Conservation (phyloP, 176 grass and related monocot species). For the Urochloa ruziziensis region DNA sequence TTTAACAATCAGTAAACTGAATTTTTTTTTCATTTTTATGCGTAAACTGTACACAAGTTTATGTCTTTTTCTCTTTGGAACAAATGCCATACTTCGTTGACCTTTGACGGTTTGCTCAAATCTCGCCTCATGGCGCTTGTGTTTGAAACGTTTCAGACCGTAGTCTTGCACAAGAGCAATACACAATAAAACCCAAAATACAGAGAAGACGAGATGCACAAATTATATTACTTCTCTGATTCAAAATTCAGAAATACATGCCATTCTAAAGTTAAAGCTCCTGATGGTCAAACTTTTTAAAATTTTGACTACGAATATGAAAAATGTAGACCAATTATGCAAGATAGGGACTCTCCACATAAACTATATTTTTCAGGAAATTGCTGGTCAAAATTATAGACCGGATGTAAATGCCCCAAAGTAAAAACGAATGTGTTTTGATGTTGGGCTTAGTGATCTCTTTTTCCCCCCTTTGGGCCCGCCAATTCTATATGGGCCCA, state of each 20-base stretch:
- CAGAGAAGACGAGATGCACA: background rate
- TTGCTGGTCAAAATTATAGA: background rate
- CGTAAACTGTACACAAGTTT: background rate
- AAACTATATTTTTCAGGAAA: background rate
- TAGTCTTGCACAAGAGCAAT: background rate
- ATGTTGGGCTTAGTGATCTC: no score
- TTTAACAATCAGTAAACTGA: slow-evolving; percentile 18
- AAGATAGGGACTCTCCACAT: background rate
- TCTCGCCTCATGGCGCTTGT: background rate
- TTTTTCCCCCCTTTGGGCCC: background rate
- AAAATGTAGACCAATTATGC: no score
- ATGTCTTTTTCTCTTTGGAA: slow-evolving; percentile 2
- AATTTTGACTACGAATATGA: background rate
- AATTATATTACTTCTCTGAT: background rate
- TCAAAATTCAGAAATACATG: background rate
- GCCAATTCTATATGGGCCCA: background rate
- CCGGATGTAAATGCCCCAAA: no score
- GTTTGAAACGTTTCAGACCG: background rate
- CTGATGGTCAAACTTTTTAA: background rate
- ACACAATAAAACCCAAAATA: background rate
- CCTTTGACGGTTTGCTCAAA: background rate
- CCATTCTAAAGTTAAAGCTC: background rate
- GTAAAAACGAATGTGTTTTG: no score
- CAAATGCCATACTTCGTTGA: background rate
- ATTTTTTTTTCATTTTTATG: background rate